phyloP scores from a whole-genome alignment of 345 rosid species.

The Syzygium jambos region DNA sequence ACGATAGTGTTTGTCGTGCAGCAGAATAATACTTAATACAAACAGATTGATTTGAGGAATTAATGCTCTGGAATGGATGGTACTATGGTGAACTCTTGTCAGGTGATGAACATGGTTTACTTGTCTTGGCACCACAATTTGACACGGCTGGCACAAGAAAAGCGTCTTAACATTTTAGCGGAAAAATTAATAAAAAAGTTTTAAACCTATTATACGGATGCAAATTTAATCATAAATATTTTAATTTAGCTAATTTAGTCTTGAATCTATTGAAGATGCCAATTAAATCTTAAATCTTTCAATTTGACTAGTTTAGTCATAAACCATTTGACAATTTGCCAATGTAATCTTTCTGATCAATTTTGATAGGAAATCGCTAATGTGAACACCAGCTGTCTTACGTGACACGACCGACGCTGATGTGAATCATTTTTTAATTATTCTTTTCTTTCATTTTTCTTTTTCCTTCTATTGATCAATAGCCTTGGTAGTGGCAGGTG shows the following conservation, averaged over 20 bases:
- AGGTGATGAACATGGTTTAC: not conserved
- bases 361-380: too few relatives aligned
- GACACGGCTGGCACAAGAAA: not conserved
- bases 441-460: not conserved
- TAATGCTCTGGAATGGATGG: fast-evolving
- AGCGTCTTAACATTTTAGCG: not conserved
- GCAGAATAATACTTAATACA: not conserved
- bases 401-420: fast-evolving
- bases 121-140: not conserved
- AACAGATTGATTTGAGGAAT: not conserved
- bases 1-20: not conserved
- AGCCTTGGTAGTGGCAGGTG: fast-evolving
- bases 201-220: too few relatives aligned
- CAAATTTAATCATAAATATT: too few relatives aligned
- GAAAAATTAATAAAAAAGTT: not conserved
- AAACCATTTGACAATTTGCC: too few relatives aligned
- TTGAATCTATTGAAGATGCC: too few relatives aligned
- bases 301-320: not conserved
- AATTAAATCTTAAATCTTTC: too few relatives aligned
- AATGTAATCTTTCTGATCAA: too few relatives aligned
- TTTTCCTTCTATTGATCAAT: not conserved
- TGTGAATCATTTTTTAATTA: too few relatives aligned
- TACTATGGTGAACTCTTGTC: not conserved
- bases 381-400: too few relatives aligned
- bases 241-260: too few relatives aligned